Evolutionary conservation across 805 yeast genomes (phyloP), one percentile per base, ranked within the genome.

Genomic region (Maudiozyma serrabonitensis): DNA sequence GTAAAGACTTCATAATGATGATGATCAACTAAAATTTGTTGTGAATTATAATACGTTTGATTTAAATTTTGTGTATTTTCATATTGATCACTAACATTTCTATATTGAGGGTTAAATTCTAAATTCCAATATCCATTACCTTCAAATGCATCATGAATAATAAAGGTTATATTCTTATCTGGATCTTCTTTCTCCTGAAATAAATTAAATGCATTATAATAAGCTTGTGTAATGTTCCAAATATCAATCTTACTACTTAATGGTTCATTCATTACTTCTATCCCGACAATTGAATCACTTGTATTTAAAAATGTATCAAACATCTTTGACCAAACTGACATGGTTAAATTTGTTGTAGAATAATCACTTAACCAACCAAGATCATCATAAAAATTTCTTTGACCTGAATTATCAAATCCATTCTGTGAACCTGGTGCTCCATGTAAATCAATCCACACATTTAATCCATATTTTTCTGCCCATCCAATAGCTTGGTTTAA

Each of bases 1-100:
- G 81, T 73, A 66, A 91, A 90, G 19, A 88, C 91, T 70, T 89
- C 95, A 69, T 90, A 90, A 64, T 84, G 87, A 69, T 90, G 96
- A 69, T 87, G 95, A 65, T 90, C 96, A 46, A 89, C 72, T 31
- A 87, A 75, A 45, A 86, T 82, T 58, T 81, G 78, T 18, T 70
- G 61, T 74, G 80, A 76, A 63, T 69, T 71, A 52, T 71, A 72
- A 21, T 68, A 57, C 53, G 54, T 43, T 53, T 62, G 28, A 58
- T 66, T 53, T 53, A 61, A 55, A n/a, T 35, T n/a, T n/a, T 35
- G 16, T 3, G 38, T 35, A 76, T 64, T 69, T 67, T 51, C 69
- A 54, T 69, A 72, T 49, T 63, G 54, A 6, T 55, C 41, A 0
- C 69, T 58, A 1, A 65, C 60, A 31, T 61, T 66, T 7, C 37